These are phyloP conservation scores for Gomphus sp. DNA, from an alignment of 1,284 basidiomycete genomes.

Conservation along the genomic window DNA sequence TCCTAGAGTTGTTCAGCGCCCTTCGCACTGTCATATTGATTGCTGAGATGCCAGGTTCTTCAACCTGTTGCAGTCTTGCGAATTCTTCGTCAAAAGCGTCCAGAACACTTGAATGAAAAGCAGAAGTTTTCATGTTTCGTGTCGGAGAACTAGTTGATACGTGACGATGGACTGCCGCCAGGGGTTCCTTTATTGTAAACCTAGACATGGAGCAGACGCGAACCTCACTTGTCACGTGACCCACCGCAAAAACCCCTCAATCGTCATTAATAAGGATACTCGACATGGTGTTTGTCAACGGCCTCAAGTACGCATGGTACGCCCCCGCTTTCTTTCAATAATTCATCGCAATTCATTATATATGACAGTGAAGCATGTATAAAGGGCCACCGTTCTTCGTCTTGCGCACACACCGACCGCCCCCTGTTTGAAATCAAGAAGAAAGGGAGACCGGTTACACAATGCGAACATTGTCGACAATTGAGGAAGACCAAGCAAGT, in stretches of 20 bases:
- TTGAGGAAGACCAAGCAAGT: constrained; percentile 68
- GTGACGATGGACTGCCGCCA: not conserved
- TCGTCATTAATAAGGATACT: not conserved
- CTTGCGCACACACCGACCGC: constrained; percentile 68
- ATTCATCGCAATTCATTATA: not conserved
- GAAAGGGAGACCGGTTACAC: constrained; percentile 74
- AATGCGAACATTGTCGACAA: constrained; percentile 71
- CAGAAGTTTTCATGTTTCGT: not conserved
- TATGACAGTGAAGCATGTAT: constrained; percentile 65
- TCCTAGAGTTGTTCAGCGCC: not conserved
- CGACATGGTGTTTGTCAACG: constrained; percentile 56
- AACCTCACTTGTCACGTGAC: no score
- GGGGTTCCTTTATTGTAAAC: not conserved
- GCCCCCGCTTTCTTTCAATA: constrained; percentile 16
- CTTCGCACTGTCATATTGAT: not conserved
- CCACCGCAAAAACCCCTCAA: constrained; percentile 8
- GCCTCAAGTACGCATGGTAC: constrained; percentile 77
- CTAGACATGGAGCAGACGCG: no score
- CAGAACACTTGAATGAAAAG: not conserved
- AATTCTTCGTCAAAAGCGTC: not conserved
- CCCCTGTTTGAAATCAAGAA: constrained; percentile 76
- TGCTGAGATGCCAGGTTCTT: not conserved
- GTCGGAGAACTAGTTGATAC: not conserved
- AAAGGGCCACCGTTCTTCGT: constrained; percentile 73
- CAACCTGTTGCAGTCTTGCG: not conserved